Percentiles rank a stretch among this genome's conserved stretches.
Evolutionary conservation across 352 stramenopile species (phyloP).

Genomic region (Globisporangium carolinianum): DNA sequence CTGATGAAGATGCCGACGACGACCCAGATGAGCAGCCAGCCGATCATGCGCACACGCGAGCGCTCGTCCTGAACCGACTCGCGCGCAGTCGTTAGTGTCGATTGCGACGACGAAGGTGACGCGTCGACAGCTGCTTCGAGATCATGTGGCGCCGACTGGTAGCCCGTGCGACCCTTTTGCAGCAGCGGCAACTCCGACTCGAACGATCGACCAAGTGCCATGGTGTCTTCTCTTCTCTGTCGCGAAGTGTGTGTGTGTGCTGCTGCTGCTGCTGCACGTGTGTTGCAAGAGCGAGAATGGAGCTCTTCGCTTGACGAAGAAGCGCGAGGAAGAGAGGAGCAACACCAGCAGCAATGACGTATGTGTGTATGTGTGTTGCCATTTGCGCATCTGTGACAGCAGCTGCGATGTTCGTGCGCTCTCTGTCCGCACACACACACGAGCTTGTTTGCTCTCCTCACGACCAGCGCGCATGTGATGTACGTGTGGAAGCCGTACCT

Average conservation of each 20-base stretch:
- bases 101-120: not conserved
- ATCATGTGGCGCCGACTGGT: slow-evolving; percentile 4
- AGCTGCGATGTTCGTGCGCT: too few relatives aligned
- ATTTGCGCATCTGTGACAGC: too few relatives aligned
- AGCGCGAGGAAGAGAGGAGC: not conserved
- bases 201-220: not conserved
- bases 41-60: slow-evolving; percentile 28
- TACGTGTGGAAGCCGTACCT: too few relatives aligned
- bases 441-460: too few relatives aligned
- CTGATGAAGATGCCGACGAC: slow-evolving; percentile 42
- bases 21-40: slow-evolving; percentile 43
- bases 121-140: not conserved
- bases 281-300: not conserved
- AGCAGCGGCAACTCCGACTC: slow-evolving; percentile 19
- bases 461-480: too few relatives aligned
- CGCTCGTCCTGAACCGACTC: slow-evolving; percentile 26
- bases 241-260: not conserved
- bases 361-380: not conserved
- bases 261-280: not conserved
- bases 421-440: too few relatives aligned
- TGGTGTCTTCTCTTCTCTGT: not conserved
- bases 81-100: slow-evolving; percentile 6
- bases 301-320: not conserved
- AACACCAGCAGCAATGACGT: not conserved
- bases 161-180: not conserved